phyloP scores from a whole-genome alignment of 345 rosid genomes.

The Mallotus nudiflorus region DNA sequence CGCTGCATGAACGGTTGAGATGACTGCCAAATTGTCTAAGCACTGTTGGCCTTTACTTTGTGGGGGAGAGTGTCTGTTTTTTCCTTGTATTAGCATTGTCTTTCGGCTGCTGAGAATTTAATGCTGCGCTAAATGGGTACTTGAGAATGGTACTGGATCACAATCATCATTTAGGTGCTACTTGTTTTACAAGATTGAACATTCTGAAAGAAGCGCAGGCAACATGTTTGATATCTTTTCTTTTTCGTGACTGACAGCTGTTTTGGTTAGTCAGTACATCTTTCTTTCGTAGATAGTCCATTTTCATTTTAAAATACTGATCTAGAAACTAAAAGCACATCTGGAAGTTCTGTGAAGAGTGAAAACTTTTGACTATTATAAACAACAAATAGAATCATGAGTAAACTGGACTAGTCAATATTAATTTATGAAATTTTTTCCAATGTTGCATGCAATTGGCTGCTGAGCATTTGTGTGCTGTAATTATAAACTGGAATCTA shows the following conservation, averaged over 20 bases:
- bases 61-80: background rate
- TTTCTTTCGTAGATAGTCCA: background rate
- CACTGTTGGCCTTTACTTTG: background rate
- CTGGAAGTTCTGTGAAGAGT: no score
- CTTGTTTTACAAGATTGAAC: background rate
- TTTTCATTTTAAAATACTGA: no score
- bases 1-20: background rate
- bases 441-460: slow-evolving; percentile 29
- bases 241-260: background rate
- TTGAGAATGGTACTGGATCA: background rate
- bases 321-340: no score
- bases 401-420: slow-evolving; percentile 6
- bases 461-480: slow-evolving; percentile 26
- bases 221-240: background rate
- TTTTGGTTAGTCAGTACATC: background rate
- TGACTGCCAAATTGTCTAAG: background rate
- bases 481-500: slow-evolving; percentile 36
- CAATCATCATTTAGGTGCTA: background rate
- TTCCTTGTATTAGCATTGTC: background rate
- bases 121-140: background rate
- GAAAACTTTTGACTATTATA: background rate
- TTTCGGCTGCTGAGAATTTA: background rate
- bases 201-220: background rate
- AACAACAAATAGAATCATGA: background rate
- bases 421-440: slow-evolving; percentile 6